Evolutionary conservation across 768 basidiomycete genomes (phyloP).

Genomic region (Lactarius sanguifluus): DNA sequence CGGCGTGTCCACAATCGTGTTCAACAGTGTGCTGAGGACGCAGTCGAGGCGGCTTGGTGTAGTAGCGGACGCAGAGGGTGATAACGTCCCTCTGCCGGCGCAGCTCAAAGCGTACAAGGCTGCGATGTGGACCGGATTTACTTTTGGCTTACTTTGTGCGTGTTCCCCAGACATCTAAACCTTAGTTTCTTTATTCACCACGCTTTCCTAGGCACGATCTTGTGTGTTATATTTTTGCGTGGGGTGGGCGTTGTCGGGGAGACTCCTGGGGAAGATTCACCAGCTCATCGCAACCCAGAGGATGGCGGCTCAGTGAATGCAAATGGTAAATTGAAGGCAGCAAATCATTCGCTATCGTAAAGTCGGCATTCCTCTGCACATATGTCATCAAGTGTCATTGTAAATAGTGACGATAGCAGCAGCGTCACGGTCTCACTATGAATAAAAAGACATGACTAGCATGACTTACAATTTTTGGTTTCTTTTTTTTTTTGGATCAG

Average conservation of each 20-base stretch:
- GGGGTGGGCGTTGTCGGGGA: conserved; percentile 48
- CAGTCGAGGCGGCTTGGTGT: conserved; percentile 39
- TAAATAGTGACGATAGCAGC: neutral
- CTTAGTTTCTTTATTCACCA: conserved; percentile 1
- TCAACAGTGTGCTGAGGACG: conserved; percentile 48
- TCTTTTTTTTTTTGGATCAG: too few species aligned
- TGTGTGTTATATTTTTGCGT: conserved; percentile 33
- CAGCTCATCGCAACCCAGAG: neutral
- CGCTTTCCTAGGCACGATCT: conserved; percentile 9
- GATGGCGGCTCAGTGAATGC: neutral
- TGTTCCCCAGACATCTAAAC: conserved; percentile 2
- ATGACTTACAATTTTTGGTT: too few species aligned
- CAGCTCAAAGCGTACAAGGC: conserved; percentile 56
- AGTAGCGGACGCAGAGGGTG: conserved; percentile 32
- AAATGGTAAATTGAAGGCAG: neutral
- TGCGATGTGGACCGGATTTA: conserved; percentile 67
- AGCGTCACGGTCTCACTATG: neutral
- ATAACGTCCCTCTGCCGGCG: conserved; percentile 39
- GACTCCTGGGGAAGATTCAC: neutral
- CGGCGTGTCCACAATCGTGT: conserved; percentile 73
- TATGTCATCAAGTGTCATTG: too few species aligned
- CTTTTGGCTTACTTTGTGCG: conserved; percentile 61
- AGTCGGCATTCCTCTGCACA: too few species aligned
- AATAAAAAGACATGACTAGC: neutral
- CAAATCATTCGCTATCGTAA: neutral